Evolutionary conservation across 2,329 filamentous ascomycete genomes (phyloP).

Genomic region (Fusarium foetens): DNA sequence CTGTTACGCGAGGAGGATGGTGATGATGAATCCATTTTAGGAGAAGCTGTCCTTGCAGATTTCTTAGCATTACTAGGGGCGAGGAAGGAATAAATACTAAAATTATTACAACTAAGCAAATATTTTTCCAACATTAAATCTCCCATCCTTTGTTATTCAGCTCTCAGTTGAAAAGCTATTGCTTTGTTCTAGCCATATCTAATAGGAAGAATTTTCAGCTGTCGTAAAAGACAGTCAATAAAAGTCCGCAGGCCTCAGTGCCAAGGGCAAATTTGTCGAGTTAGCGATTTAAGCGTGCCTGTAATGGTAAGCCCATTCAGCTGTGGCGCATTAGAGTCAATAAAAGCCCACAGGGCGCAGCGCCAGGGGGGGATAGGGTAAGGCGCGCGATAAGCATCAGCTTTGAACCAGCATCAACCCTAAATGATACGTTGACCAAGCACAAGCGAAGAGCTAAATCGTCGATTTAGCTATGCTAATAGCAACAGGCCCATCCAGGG

Average conservation of each 20-base stretch:
- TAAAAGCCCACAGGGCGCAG: background rate
- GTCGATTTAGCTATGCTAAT: background rate
- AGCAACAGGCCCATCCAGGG: too few species aligned
- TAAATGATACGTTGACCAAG: background rate
- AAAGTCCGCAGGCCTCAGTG: background rate
- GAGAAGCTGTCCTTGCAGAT: background rate
- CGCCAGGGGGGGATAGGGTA: background rate
- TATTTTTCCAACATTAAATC: background rate
- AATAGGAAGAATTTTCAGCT: background rate
- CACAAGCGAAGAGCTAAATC: background rate
- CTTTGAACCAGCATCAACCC: background rate
- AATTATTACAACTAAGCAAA: background rate
- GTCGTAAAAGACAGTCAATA: background rate
- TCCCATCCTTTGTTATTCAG: background rate
- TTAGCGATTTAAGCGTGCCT: too few species aligned
- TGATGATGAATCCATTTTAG: slow-evolving; percentile 6
- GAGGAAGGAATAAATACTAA: background rate
- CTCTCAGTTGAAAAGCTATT: background rate
- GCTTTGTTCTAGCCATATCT: background rate
- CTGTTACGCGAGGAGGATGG: slow-evolving; percentile 4
- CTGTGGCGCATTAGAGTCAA: background rate
- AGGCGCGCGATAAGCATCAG: background rate
- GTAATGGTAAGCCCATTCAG: background rate
- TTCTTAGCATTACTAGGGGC: background rate
- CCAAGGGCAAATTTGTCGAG: background rate